Conservation (phyloP, 495 filamentous ascomycete species). For the Aspergillus nanangensis region DNA sequence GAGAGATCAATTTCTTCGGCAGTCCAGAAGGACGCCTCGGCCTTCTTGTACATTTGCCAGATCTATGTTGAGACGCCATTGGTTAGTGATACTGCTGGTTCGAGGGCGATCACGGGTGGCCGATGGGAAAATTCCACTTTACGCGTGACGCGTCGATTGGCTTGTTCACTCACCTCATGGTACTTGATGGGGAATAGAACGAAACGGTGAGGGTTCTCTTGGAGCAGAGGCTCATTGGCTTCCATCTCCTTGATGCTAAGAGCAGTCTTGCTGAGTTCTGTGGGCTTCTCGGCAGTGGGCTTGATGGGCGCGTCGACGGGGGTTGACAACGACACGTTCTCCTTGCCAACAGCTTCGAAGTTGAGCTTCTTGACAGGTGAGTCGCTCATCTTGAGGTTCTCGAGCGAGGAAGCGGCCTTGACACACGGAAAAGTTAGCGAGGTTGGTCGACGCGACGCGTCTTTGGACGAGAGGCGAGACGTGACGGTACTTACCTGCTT, state of each 20-base stretch:
- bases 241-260: slow-evolving; percentile 65
- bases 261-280: slow-evolving; percentile 45
- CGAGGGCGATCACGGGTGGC: slow-evolving; percentile 6
- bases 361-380: slow-evolving; percentile 86
- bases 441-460: slow-evolving; percentile 27
- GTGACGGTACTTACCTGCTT: slow-evolving; percentile 69
- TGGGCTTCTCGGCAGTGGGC: slow-evolving; percentile 42
- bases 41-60: slow-evolving; percentile 99
- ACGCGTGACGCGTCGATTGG: slow-evolving; percentile 61
- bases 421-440: slow-evolving; percentile 20
- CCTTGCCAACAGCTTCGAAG: slow-evolving; percentile 70
- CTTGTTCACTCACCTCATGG: slow-evolving; percentile 79
- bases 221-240: slow-evolving; percentile 82
- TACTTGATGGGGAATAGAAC: slow-evolving; percentile 99
- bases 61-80: too few species aligned
- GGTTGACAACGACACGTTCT: slow-evolving; percentile 66
- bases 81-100: slow-evolving; percentile 2
- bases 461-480: slow-evolving; percentile 27
- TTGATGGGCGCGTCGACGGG: slow-evolving; percentile 50
- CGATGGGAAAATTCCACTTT: slow-evolving; percentile 47
- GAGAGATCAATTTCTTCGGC: slow-evolving; percentile 98
- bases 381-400: slow-evolving; percentile 84
- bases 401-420: slow-evolving; percentile 79
- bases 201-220: slow-evolving; percentile 94
- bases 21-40: slow-evolving; percentile 99